Evolutionary conservation across 768 basidiomycete genomes (phyloP).

Genomic region (Tricholoma hemisulphureum): DNA sequence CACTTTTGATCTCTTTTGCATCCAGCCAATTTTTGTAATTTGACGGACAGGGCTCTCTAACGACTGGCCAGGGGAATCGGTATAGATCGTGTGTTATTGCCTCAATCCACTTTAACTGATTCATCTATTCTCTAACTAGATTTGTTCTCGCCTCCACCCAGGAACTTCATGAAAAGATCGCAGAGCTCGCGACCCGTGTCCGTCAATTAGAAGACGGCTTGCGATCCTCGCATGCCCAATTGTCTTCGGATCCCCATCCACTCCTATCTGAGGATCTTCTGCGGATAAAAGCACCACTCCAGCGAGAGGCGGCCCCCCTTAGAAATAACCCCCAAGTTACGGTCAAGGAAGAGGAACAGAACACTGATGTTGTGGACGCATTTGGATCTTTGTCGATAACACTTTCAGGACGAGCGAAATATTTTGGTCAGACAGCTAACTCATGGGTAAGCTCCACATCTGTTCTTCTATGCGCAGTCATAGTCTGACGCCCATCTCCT

Average conservation of each 20-base stretch:
- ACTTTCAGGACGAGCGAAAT: constrained; percentile 69
- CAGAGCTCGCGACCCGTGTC: constrained; percentile 68
- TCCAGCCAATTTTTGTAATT: not conserved
- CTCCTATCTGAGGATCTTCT: constrained; percentile 72
- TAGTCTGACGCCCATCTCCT: constrained; percentile 10
- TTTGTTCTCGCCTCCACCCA: constrained; percentile 80
- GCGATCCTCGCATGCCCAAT: constrained; percentile 53
- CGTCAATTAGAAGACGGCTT: constrained; percentile 76
- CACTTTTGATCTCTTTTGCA: not conserved
- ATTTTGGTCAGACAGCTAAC: constrained; percentile 73
- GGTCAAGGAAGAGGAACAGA: constrained; percentile 61
- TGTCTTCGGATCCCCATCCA: constrained; percentile 62
- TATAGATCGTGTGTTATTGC: constrained; percentile 24
- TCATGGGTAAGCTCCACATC: constrained; percentile 57
- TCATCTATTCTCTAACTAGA: constrained; percentile 32
- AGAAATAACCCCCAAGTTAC: constrained; percentile 36
- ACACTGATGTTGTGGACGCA: constrained; percentile 72
- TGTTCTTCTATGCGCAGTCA: constrained; percentile 5
- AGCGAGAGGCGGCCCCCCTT: constrained; percentile 54
- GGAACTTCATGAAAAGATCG: constrained; percentile 81
- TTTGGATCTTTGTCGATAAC: constrained; percentile 79
- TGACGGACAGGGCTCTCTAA: constrained; percentile 58
- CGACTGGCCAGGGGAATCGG: constrained; percentile 83
- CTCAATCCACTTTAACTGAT: not conserved
- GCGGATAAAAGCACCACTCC: constrained; percentile 72